These are phyloP conservation scores for Sistotremastrum niveocremeum DNA, from an alignment of 768 basidiomycete species.

Conservation along the genomic window DNA sequence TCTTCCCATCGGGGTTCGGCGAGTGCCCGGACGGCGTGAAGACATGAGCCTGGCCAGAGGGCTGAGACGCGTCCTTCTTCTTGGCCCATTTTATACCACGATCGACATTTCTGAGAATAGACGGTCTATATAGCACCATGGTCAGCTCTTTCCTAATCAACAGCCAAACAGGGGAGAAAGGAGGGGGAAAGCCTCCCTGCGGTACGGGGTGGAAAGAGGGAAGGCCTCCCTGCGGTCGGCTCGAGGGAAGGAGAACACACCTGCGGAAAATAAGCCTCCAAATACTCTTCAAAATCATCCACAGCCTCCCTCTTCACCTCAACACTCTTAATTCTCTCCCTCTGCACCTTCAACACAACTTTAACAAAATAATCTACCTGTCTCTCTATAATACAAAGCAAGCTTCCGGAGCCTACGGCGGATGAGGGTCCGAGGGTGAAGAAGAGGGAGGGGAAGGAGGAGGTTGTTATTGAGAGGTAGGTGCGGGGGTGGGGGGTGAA, in stretches of 20 bases:
- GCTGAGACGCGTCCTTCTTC: constrained; percentile 43
- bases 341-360: constrained; percentile 44
- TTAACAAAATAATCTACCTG: constrained; percentile 44
- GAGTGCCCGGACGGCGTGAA: constrained; percentile 37
- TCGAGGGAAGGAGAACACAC: constrained; percentile 16
- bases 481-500: constrained; percentile 41
- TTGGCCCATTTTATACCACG: constrained; percentile 53
- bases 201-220: constrained; percentile 2
- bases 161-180: neutral
- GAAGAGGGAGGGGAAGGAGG: constrained; percentile 64
- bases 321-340: constrained; percentile 48
- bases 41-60: constrained; percentile 46
- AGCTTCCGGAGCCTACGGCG: constrained; percentile 37
- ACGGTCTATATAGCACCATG: constrained; percentile 29
- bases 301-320: constrained; percentile 47
- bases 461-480: constrained; percentile 44
- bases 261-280: constrained; percentile 28
- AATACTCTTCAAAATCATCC: constrained; percentile 45
- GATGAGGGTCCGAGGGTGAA: constrained; percentile 43
- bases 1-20: constrained; percentile 54
- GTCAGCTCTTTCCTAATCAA: neutral
- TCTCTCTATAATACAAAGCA: constrained; percentile 41
- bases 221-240: neutral
- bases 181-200: constrained; percentile 33
- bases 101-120: constrained; percentile 41